Conservation (phyloP, 2,329 filamentous ascomycete species). For the Cladosporium oxysporum region DNA sequence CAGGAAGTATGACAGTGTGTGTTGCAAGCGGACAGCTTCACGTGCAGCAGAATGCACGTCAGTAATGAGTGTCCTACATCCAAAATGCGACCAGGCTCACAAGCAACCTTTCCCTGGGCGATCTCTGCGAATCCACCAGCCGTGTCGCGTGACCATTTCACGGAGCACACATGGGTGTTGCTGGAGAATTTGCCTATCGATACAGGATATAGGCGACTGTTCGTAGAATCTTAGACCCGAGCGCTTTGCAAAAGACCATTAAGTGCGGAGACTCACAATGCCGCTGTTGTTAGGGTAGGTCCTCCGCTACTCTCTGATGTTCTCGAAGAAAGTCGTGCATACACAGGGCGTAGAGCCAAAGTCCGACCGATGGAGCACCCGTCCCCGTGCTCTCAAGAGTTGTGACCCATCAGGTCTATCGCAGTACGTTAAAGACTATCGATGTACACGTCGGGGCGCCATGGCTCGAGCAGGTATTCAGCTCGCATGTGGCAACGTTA, state of each 20-base stretch:
- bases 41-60: background rate
- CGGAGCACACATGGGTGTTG: background rate
- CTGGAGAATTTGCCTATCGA: background rate
- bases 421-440: background rate
- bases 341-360: background rate
- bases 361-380: background rate
- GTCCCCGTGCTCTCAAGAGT: background rate
- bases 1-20: background rate
- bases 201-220: background rate
- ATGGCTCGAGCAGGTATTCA: background rate
- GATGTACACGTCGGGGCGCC: background rate
- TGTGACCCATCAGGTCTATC: background rate
- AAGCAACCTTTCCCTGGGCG: background rate
- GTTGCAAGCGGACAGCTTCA: background rate
- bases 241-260: background rate
- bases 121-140: background rate
- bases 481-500: background rate
- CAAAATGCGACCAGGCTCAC: background rate
- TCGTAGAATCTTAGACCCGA: background rate
- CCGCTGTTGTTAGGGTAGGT: background rate
- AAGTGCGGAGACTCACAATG: background rate
- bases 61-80: background rate
- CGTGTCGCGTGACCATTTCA: background rate
- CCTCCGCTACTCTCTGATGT: background rate
- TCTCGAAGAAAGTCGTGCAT: background rate